Evolutionary conservation across 208 protist genomes (phyloP).

Genomic region (Balamuthia mandrillaris): DNA sequence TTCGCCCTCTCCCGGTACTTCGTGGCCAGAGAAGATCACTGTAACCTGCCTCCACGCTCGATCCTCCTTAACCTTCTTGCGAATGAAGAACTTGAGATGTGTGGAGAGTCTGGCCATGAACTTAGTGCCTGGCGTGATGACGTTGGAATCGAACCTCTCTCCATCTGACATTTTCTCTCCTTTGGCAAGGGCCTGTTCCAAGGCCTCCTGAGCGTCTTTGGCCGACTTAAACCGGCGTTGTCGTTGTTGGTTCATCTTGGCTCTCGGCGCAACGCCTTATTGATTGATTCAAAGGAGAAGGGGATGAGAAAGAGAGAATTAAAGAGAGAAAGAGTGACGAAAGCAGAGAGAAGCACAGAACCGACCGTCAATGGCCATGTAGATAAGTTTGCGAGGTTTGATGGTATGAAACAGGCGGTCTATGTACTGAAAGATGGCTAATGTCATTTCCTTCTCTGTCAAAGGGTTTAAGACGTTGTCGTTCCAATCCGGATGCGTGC

Average conservation of each 20-base stretch:
- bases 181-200: neutral
- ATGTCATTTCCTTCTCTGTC: conserved; percentile 92
- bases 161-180: conserved; percentile 52
- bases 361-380: conserved; percentile 93
- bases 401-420: conserved; percentile 93
- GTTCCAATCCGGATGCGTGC: conserved; percentile 87
- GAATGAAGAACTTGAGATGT: conserved; percentile 91
- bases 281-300: neutral
- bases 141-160: conserved; percentile 93
- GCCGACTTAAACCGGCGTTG: conserved; percentile 85
- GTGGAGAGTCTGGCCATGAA: conserved; percentile 92
- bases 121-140: conserved; percentile 96
- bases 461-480: conserved; percentile 45
- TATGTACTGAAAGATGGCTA: conserved; percentile 92
- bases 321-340: neutral
- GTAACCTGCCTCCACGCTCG: conserved; percentile 85
- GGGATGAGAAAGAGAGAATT: neutral
- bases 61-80: conserved; percentile 86
- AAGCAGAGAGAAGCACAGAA: neutral
- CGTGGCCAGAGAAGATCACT: conserved; percentile 90
- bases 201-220: conserved; percentile 38
- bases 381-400: conserved; percentile 91
- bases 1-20: conserved; percentile 94
- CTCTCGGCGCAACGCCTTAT: conserved; percentile 86
- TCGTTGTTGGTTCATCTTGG: conserved; percentile 99